Evolutionary conservation across 768 basidiomycete species (phyloP).

Genomic region (Holtermannia corniformis): DNA sequence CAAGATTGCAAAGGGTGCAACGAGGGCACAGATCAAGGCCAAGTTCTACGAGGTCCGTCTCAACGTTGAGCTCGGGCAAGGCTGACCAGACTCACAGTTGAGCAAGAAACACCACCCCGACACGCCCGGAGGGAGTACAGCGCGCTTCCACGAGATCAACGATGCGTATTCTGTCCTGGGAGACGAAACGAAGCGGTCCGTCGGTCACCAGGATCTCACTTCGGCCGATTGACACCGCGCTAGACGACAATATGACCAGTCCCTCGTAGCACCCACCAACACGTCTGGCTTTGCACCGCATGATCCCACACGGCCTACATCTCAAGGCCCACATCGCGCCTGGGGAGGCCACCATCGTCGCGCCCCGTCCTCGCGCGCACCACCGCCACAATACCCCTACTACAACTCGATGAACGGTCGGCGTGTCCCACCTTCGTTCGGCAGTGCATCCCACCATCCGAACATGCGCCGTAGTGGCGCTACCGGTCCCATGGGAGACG

Average conservation of each 20-base stretch:
- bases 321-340: neutral
- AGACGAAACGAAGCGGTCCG: conserved; percentile 35
- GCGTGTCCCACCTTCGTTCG: conserved; percentile 2
- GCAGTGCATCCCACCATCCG: conserved; percentile 1
- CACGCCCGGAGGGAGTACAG: conserved; percentile 28
- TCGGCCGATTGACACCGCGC: neutral
- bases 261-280: neutral
- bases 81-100: conserved; percentile 16
- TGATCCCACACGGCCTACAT: neutral
- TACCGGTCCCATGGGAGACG: conserved; percentile 3
- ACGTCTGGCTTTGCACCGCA: neutral
- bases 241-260: conserved; percentile 3
- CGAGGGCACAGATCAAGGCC: conserved; percentile 39
- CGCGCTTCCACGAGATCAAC: conserved; percentile 35
- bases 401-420: neutral
- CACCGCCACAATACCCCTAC: neutral
- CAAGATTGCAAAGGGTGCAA: conserved; percentile 22
- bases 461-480: neutral
- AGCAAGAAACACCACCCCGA: conserved; percentile 40
- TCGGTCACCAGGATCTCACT: neutral
- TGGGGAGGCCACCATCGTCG: neutral
- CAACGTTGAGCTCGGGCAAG: neutral
- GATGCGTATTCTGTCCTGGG: conserved; percentile 37
- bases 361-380: neutral
- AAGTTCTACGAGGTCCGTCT: conserved; percentile 39